phyloP scores from a whole-genome alignment of 495 filamentous ascomycete genomes.

The Penicillium coffeae region DNA sequence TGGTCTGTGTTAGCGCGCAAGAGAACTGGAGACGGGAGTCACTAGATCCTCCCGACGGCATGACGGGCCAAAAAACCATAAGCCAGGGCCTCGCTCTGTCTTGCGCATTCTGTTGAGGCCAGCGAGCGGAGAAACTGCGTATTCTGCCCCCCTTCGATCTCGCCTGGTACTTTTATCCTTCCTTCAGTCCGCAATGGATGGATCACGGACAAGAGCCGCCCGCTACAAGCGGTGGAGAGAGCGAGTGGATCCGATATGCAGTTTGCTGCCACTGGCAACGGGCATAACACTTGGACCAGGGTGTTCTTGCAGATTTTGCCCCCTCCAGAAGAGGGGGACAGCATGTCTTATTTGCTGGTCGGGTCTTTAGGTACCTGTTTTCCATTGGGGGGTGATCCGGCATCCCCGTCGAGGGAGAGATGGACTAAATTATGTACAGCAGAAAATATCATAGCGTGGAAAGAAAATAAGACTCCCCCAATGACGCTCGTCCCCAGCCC shows the following conservation, averaged over 20 bases:
- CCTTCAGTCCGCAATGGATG: not conserved
- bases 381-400: not conserved
- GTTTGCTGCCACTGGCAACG: slow-evolving; percentile 14
- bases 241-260: slow-evolving; percentile 29
- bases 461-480: not conserved
- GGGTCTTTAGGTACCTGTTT: no score
- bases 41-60: slow-evolving; percentile 6
- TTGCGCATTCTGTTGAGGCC: no score
- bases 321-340: not conserved
- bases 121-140: no score
- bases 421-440: not conserved
- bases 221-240: slow-evolving; percentile 22
- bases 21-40: slow-evolving; percentile 23
- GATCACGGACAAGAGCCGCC: not conserved
- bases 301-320: not conserved
- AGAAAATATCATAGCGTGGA: not conserved
- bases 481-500: not conserved
- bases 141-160: no score
- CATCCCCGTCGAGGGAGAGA: not conserved
- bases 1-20: slow-evolving; percentile 36
- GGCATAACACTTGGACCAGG: slow-evolving; percentile 2
- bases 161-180: not conserved
- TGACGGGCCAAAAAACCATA: not conserved
- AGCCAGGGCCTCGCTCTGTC: not conserved
- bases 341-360: not conserved